Conservation (phyloP, 106 monocot genomes). For the Acorus gramineus region DNA sequence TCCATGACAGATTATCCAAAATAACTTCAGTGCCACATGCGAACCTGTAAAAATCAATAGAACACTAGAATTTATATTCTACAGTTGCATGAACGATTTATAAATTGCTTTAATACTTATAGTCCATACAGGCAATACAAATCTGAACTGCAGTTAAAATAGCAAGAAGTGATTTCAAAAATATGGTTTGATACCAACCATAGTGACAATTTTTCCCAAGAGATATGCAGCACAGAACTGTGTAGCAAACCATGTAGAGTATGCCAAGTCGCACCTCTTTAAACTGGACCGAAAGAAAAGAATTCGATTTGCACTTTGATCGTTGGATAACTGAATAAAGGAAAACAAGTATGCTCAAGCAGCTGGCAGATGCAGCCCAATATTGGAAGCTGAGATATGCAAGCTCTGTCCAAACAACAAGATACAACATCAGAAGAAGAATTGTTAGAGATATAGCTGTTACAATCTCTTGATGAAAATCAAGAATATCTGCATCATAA, state of each 20-base stretch:
- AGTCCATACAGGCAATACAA: too few relatives aligned
- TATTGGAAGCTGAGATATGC: constrained; percentile 46
- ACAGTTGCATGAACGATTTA: too few relatives aligned
- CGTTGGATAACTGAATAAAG: constrained; percentile 21
- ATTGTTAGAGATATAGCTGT: background rate
- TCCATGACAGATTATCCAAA: constrained; percentile 56
- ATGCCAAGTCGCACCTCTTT: constrained; percentile 18
- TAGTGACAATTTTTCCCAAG: constrained; percentile 19
- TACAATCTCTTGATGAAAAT: too few relatives aligned
- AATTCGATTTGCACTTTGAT: constrained; percentile 17
- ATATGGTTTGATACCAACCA: constrained; percentile 32
- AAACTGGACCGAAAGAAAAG: constrained; percentile 8
- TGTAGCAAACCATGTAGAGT: constrained; percentile 20
- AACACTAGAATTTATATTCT: too few relatives aligned
- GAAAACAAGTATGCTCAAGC: constrained; percentile 55
- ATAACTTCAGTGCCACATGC: constrained; percentile 19
- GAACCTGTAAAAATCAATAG: constrained; percentile 19
- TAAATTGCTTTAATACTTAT: too few relatives aligned
- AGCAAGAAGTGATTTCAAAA: background rate
- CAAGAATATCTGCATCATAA: too few relatives aligned
- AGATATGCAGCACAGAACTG: constrained; percentile 28
- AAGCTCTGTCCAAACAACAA: constrained; percentile 36
- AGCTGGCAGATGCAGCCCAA: constrained; percentile 65
- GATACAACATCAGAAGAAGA: constrained; percentile 4
- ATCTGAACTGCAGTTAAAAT: background rate